Base-by-base conservation (phyloP, 345 rosid genomes). In the Citrus unshiu region DNA sequence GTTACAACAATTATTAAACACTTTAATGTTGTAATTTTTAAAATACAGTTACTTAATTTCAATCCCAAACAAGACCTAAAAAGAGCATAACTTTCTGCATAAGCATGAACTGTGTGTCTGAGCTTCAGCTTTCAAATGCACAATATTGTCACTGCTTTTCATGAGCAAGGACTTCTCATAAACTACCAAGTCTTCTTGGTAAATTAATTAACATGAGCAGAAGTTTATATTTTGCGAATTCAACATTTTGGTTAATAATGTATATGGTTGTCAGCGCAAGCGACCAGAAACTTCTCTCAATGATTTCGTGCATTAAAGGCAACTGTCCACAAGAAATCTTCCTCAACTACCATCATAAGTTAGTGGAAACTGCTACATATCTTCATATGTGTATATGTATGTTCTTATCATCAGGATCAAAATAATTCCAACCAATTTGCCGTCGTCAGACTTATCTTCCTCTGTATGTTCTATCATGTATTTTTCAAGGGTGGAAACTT, bases 1-100 rank as follows among this genome's bases (percentile, higher is more conserved):
- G 0, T 32, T 34, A 34, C 35, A 34, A 34, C 6, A 34, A 0
- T 0, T 5, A 5, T 0, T 34, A 34, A 34, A 34, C 0, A 34
- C 1, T 34, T 34, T 34, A 34, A 34, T 34, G 0, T 0, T 34
- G 0, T 34, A 34, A 0, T 34, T 34, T 34, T 34, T 34, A 4
- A 0, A 0, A 0, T 34, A 34, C 35, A 34, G 6, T 34, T 0
- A 34, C 1, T 0, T 5, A 4, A 34, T 0, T 4, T 32, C 34
- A 32, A 0, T 32, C 34, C 34, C 0, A 32, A 32, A 32, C 34
- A 32, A 0, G 34, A 0, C 6, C 35, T 34, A 34, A 12, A 13
- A 3, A 13, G 18, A 46, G 51, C 51, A 46, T 12, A 12, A 46
- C 51, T 9, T 37, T 7, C 40, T 7, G 43, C 43, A 9, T 39